Evolutionary conservation across 1,139 yeast genomes (phyloP).

Genomic region (Candida sanyaensis): DNA sequence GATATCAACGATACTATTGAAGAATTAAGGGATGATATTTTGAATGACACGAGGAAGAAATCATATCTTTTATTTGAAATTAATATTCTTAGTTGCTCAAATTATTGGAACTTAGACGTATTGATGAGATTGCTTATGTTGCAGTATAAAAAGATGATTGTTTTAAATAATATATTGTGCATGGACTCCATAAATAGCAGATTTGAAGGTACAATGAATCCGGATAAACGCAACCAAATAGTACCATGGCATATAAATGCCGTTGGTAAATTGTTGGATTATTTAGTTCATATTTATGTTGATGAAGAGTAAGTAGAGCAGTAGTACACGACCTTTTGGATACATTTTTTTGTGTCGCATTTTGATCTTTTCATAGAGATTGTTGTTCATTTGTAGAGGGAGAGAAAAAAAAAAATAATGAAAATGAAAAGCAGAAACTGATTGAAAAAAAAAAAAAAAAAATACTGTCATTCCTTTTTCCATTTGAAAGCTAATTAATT

Average conservation of each 20-base stretch:
- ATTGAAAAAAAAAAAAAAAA: neutral
- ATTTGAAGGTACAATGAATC: neutral
- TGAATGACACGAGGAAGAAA: slow-evolving; percentile 8
- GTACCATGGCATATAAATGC: slow-evolving; percentile 89
- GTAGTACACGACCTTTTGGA: neutral
- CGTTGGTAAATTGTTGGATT: slow-evolving; percentile 64
- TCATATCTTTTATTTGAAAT: slow-evolving; percentile 52
- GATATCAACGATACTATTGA: slow-evolving; percentile 12
- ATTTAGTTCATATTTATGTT: slow-evolving; percentile 44
- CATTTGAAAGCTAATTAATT: neutral
- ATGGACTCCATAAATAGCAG: slow-evolving; percentile 26
- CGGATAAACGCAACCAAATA: slow-evolving; percentile 17
- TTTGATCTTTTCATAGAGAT: neutral
- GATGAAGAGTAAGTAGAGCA: slow-evolving; percentile 25
- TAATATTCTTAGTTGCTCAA: slow-evolving; percentile 69
- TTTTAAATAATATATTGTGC: slow-evolving; percentile 47
- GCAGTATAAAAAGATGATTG: slow-evolving; percentile 70
- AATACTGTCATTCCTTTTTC: neutral
- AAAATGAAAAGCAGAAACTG: neutral
- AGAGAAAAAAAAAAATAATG: slow-evolving; percentile 1
- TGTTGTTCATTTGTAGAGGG: neutral
- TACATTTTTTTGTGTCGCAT: neutral
- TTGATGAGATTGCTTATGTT: slow-evolving; percentile 60
- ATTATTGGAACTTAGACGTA: slow-evolving; percentile 54
- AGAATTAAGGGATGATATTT: neutral